phyloP scores from a whole-genome alignment of 1,284 basidiomycete genomes.

The Irpex sp. region DNA sequence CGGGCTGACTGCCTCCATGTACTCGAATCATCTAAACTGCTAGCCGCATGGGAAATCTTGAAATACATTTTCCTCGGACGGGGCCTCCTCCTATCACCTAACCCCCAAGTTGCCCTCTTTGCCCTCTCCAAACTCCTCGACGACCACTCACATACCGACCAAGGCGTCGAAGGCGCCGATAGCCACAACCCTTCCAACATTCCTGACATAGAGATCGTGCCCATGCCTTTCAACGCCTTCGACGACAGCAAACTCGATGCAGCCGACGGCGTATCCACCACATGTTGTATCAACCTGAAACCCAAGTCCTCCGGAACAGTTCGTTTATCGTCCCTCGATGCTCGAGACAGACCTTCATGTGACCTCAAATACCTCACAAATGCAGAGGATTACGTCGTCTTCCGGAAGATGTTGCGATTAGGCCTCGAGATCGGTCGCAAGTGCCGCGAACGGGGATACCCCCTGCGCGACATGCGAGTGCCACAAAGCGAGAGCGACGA shows the following conservation, averaged over 20 bases:
- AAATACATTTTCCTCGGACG: slow-evolving; percentile 2
- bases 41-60: slow-evolving; percentile 2
- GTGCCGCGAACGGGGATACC: slow-evolving; percentile 29
- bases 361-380: slow-evolving; percentile 28
- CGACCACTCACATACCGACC: slow-evolving; percentile 11
- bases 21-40: not conserved
- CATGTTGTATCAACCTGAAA: slow-evolving; percentile 23
- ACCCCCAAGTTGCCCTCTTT: slow-evolving; percentile 11
- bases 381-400: slow-evolving; percentile 21
- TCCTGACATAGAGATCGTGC: slow-evolving; percentile 36
- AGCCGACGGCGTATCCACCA: slow-evolving; percentile 25
- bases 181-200: slow-evolving; percentile 22
- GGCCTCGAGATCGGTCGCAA: slow-evolving; percentile 25
- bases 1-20: slow-evolving; percentile 6
- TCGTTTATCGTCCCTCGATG: slow-evolving; percentile 29
- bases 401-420: slow-evolving; percentile 25
- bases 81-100: slow-evolving; percentile 5
- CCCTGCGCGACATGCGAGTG: slow-evolving; percentile 27
- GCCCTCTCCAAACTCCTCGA: slow-evolving; percentile 21
- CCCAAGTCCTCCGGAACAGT: slow-evolving; percentile 32
- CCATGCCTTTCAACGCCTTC: slow-evolving; percentile 17
- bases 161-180: not conserved
- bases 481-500: slow-evolving; percentile 23
- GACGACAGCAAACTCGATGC: slow-evolving; percentile 16
- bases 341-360: slow-evolving; percentile 27